Evolutionary conservation across 306 rosid genomes (phyloP), one percentile per base, ranked within the genome.

Genomic region (Rubus idaeus): DNA sequence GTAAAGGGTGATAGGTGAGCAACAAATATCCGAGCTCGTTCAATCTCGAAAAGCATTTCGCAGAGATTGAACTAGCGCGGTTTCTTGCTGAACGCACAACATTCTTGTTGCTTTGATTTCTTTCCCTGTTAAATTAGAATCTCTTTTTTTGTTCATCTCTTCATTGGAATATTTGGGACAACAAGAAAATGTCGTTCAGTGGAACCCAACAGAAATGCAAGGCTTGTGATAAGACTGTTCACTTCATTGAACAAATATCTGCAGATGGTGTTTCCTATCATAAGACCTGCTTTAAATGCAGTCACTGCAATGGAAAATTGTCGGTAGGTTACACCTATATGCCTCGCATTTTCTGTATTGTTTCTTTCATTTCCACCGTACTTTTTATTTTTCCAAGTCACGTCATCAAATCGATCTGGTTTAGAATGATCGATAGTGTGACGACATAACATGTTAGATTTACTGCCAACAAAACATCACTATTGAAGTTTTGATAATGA

Each of bases 121-220:
- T 9, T 73, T 53, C 23, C 67, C 42, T 52, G 39, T 10, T n/a
- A 23, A 64, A 41, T 3, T 20, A 9, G 10, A 17, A 18, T 49
- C 10, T 13, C 20, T 37, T 8, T 73, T 70, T 46, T 42, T 65
- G 84, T 70, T 64, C 70, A 42, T 12, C 64, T 73, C 49, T 41
- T 41, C 14, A 73, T 14, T 3, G 56, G 39, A 21, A 61, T 66
- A 21, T 62, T 46, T 73, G 26, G 35, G 66, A 69, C 4, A 12
- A 37, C 39, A 64, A 42, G 9, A 81, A 76, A 57, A 91, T 91
- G 97, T 66, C 92, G 5, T 91, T 91, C 88, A 82, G 86, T 74
- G 97, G 97, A 64, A 91, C 97, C 75, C 97, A 83, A 45, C 94
- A 88, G 76, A 91, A 91, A 61, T 89, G 97, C 80, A 91, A 91